phyloP scores from a whole-genome alignment of 2,329 filamentous ascomycete genomes.

The Colletotrichum noveboracense region DNA sequence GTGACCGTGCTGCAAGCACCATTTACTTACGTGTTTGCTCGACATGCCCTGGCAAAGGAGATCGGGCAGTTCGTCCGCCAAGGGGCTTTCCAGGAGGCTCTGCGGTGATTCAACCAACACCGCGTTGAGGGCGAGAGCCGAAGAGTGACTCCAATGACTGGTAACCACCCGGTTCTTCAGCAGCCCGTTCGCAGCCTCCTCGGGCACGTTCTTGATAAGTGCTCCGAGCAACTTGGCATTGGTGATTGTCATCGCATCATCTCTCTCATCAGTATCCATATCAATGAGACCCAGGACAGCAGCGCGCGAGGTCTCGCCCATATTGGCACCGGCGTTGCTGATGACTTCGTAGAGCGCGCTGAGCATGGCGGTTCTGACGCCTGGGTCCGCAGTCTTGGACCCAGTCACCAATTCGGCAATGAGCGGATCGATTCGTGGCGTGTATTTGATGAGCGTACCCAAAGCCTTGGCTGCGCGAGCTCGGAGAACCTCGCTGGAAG shows the following conservation, averaged over 20 bases:
- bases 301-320: slow-evolving; percentile 87
- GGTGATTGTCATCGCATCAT: slow-evolving; percentile 82
- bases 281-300: slow-evolving; percentile 92
- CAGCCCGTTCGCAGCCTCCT: slow-evolving; percentile 66
- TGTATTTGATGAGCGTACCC: slow-evolving; percentile 94
- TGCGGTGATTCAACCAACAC: slow-evolving; percentile 82
- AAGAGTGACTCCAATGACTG: slow-evolving; percentile 75
- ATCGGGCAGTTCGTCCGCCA: slow-evolving; percentile 77
- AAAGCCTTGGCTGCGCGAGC: slow-evolving; percentile 91
- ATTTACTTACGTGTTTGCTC: slow-evolving; percentile 71
- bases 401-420: slow-evolving; percentile 94
- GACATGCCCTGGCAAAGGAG: slow-evolving; percentile 81
- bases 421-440: slow-evolving; percentile 91
- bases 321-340: slow-evolving; percentile 91
- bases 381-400: slow-evolving; percentile 85
- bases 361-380: slow-evolving; percentile 94
- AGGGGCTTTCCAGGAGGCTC: slow-evolving; percentile 67
- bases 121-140: slow-evolving; percentile 86
- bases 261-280: slow-evolving; percentile 76
- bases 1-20: background rate
- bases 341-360: slow-evolving; percentile 96
- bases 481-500: slow-evolving; percentile 86
- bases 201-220: slow-evolving; percentile 83
- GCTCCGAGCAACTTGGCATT: slow-evolving; percentile 90
- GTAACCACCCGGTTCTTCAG: slow-evolving; percentile 80